Evolutionary conservation across 345 rosid genomes (phyloP), one percentile per base, ranked within the genome.

Genomic region (Melaleuca alternifolia): DNA sequence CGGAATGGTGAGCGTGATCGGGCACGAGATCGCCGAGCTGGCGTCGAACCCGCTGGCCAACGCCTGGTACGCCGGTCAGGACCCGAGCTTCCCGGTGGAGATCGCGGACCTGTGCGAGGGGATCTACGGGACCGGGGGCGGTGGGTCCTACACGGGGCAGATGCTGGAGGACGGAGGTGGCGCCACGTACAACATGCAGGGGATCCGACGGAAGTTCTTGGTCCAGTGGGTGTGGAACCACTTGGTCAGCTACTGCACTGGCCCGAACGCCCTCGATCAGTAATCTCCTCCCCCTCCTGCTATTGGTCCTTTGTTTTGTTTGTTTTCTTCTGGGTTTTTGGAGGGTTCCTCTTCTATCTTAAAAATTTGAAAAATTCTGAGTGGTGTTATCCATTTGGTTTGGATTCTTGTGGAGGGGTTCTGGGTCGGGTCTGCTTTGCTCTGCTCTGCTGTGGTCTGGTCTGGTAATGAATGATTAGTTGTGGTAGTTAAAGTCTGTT

Each of bases 91-190:
- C 52, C 99, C 99, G 53, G 98, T 95, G 85, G 99, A 97, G 82
- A 96, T 97, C 50, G 99, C 98, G 6, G 99, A 97, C 86, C 90
- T 97, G 65, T 97, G 99, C 20, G 99, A 97, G 96, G 99, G 99
- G 3, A 97, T 97, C 16, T 97, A 97, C 50, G 99, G 99, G 76
- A 96, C 99, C 0, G 99, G 99, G 12, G 99, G 99, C 21, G 99
- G 99, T 12, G 99, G 99, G 81, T 97, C 99, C 6, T 97, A 97
- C 90, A 95, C 96, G 2, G 99, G 99, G 21, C 99, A 97, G 90
- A 62, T 94, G 87, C 50, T 94, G 91, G 93, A 91, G 93, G 99
- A 91, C 5, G 84, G 79, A 11, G 93, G 81, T 87, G 97, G 97
- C 14, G 95, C 99, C 93, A 97, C 99, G 89, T 97, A 94, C 86